These are phyloP conservation scores for Pseudogymnoascus verrucosus DNA, from an alignment of 2,329 filamentous ascomycete genomes.

Conservation along the genomic window DNA sequence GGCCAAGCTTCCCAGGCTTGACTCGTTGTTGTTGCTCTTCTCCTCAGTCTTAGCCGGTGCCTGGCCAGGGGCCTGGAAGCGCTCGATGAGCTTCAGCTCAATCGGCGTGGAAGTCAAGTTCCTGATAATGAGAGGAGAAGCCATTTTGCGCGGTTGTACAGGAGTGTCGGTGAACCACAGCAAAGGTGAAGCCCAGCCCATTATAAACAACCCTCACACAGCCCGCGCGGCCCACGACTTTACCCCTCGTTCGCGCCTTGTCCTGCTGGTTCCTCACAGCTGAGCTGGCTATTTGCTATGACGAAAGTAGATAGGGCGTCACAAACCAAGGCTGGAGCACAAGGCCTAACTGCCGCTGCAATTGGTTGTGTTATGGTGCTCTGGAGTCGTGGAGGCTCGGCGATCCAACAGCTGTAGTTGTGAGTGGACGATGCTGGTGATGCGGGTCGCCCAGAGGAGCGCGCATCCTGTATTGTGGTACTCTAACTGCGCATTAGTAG, in stretches of 20 bases:
- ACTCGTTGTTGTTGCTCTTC: slow-evolving; percentile 28
- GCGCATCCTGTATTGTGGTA: background rate
- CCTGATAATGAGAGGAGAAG: slow-evolving; percentile 57
- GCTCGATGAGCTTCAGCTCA: slow-evolving; percentile 64
- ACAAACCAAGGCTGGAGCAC: background rate
- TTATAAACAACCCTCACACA: background rate
- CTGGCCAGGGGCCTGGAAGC: slow-evolving; percentile 51
- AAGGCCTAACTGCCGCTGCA: background rate
- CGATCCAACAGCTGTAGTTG: background rate
- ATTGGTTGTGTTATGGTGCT: background rate
- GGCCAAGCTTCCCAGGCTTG: slow-evolving; percentile 30
- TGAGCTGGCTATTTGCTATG: background rate
- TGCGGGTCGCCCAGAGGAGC: background rate
- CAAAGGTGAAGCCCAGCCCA: background rate
- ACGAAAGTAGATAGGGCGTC: background rate
- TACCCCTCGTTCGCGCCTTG: slow-evolving; percentile 2
- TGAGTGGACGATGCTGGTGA: background rate
- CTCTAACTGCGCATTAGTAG: background rate
- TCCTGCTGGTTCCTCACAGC: background rate
- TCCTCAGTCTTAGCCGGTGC: slow-evolving; percentile 27
- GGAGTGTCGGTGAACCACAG: background rate
- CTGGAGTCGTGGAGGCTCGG: background rate
- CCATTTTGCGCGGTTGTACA: slow-evolving; percentile 1
- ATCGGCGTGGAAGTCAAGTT: slow-evolving; percentile 72
- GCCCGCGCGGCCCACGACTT: background rate